Conservation (phyloP, 2,329 filamentous ascomycete species). For the Fusarium sp. region DNA sequence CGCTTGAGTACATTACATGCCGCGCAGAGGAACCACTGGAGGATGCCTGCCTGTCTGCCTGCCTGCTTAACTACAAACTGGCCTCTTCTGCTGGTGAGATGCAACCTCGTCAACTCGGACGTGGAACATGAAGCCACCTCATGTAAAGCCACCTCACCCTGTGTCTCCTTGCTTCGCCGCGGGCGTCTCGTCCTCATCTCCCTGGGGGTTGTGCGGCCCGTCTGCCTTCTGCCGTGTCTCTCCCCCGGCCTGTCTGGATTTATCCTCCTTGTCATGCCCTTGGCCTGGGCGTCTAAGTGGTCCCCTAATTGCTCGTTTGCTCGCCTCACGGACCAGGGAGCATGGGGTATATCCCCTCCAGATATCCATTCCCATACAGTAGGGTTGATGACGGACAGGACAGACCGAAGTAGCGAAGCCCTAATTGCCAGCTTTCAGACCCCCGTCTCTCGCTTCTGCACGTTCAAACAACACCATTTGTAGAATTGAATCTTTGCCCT, state of each 20-base stretch:
- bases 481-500: constrained; percentile 24
- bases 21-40: constrained; percentile 8
- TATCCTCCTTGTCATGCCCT: constrained; percentile 30
- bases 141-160: constrained; percentile 27
- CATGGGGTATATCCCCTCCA: constrained; percentile 19
- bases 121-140: constrained; percentile 28
- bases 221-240: constrained; percentile 20
- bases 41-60: neutral
- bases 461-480: neutral
- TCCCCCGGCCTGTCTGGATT: constrained; percentile 29
- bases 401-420: neutral
- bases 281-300: constrained; percentile 32
- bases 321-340: constrained; percentile 39
- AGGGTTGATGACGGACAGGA: neutral
- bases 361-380: constrained; percentile 21
- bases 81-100: constrained; percentile 19
- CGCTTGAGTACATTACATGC: neutral
- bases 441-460: constrained; percentile 3
- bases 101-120: constrained; percentile 14
- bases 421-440: constrained; percentile 12
- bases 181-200: constrained; percentile 6
- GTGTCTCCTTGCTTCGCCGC: constrained; percentile 6
- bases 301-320: constrained; percentile 29
- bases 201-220: constrained; percentile 10
- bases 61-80: neutral